Conservation (phyloP, 2,329 filamentous ascomycete species). For the Thermochaetoides dissita region DNA sequence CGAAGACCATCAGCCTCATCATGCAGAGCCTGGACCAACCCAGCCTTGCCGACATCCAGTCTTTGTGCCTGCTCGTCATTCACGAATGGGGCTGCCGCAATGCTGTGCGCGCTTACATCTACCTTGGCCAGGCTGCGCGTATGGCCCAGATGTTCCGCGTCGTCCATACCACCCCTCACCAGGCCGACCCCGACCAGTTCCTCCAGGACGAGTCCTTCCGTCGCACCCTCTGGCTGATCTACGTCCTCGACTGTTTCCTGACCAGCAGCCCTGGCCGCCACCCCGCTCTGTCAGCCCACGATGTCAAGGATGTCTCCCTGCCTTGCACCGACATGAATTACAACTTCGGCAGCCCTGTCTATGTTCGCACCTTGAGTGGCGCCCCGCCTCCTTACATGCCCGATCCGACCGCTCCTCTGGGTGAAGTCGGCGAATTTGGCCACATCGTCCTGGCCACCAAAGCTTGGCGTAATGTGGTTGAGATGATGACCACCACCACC, state of each 20-base stretch:
- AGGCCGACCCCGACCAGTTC: constrained; percentile 42
- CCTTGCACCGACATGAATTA: constrained; percentile 50
- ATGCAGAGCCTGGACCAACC: constrained; percentile 46
- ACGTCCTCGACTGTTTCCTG: constrained; percentile 48
- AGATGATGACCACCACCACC: constrained; percentile 43
- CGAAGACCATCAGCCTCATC: constrained; percentile 42
- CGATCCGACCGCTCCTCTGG: constrained; percentile 25
- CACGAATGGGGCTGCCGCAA: constrained; percentile 50
- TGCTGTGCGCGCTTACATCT: constrained; percentile 49
- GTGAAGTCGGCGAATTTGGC: constrained; percentile 46
- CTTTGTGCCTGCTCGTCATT: constrained; percentile 45
- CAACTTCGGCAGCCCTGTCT: constrained; percentile 46
- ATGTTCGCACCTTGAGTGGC: constrained; percentile 40
- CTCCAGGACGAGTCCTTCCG: constrained; percentile 48
- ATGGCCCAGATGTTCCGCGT: constrained; percentile 53
- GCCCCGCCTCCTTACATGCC: constrained; percentile 24
- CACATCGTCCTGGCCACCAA: constrained; percentile 47
- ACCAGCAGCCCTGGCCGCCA: constrained; percentile 48
- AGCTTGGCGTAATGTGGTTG: constrained; percentile 47
- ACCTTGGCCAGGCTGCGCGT: constrained; percentile 47
- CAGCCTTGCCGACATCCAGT: constrained; percentile 46
- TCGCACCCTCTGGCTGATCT: constrained; percentile 47
- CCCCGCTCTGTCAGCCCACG: constrained; percentile 39
- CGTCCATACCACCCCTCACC: constrained; percentile 38
- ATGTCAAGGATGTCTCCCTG: constrained; percentile 40